Evolutionary conservation across 2,329 filamentous ascomycete species (phyloP).

Genomic region (Xylaria sp.): DNA sequence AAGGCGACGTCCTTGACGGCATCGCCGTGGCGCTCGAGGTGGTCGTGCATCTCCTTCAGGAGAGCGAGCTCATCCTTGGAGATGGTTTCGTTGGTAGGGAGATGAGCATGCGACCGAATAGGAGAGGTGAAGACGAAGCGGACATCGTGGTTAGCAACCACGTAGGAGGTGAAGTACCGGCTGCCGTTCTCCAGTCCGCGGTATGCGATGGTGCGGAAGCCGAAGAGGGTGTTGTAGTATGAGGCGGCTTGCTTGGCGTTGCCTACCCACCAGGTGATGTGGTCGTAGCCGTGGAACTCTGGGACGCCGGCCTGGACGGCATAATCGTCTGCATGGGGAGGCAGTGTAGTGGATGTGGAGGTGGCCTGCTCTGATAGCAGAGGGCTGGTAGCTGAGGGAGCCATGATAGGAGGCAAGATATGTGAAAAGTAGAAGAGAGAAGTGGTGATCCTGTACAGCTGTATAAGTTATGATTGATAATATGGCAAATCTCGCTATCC

Average conservation of each 20-base stretch:
- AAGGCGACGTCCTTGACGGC: constrained; percentile 94
- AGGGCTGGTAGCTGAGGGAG: constrained; percentile 53
- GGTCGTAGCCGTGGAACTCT: constrained; percentile 80
- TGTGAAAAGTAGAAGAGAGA: neutral
- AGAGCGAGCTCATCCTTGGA: constrained; percentile 57
- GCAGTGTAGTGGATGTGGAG: constrained; percentile 38
- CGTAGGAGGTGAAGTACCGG: constrained; percentile 75
- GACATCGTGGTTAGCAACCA: constrained; percentile 69
- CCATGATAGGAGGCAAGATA: constrained; percentile 41
- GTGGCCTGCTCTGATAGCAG: constrained; percentile 41
- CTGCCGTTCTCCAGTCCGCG: constrained; percentile 83
- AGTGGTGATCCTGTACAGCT: no score
- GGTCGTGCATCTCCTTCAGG: constrained; percentile 70
- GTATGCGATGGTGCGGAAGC: constrained; percentile 78
- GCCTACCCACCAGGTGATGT: constrained; percentile 93
- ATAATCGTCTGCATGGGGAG: constrained; percentile 46
- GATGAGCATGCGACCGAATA: constrained; percentile 55
- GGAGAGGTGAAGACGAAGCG: constrained; percentile 83
- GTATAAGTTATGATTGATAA: no score
- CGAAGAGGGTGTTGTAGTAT: constrained; percentile 84
- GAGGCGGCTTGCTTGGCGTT: constrained; percentile 93
- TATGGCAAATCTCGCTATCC: no score
- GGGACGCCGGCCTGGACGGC: constrained; percentile 45
- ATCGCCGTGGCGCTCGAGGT: constrained; percentile 84
- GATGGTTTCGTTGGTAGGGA: constrained; percentile 56